phyloP scores from a whole-genome alignment of 495 filamentous ascomycete species.

The Neohortaea acidophila region DNA sequence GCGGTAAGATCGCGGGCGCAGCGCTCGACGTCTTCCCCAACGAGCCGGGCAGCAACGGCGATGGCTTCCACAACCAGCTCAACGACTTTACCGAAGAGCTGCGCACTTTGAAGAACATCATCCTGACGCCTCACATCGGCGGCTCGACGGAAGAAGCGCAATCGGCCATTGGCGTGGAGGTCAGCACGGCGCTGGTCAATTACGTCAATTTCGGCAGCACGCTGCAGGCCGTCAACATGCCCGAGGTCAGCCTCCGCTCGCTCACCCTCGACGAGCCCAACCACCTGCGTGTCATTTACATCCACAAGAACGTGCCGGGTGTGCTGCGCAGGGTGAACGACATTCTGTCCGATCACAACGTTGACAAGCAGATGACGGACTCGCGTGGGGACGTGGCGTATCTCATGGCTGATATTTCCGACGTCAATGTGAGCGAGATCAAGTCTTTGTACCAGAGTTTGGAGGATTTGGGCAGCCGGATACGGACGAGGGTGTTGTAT shows the following conservation, averaged over 20 bases:
- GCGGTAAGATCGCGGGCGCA: conserved; percentile 80
- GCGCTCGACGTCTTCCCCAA: conserved; percentile 92
- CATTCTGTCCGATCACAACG: conserved; percentile 85
- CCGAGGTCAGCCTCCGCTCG: conserved; percentile 76
- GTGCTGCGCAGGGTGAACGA: conserved; percentile 79
- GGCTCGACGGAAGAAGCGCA: conserved; percentile 97
- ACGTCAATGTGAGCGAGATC: conserved; percentile 64
- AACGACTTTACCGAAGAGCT: conserved; percentile 82
- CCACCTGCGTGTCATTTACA: conserved; percentile 79
- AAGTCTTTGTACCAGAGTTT: conserved; percentile 70
- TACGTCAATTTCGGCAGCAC: conserved; percentile 92
- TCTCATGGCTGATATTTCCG: conserved; percentile 92
- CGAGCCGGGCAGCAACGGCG: conserved; percentile 85
- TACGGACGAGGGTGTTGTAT: conserved; percentile 79
- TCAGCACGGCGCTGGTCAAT: conserved; percentile 66
- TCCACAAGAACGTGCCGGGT: conserved; percentile 90
- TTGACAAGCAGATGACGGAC: conserved; percentile 96
- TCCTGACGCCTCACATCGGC: conserved; percentile 91
- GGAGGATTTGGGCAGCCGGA: conserved; percentile 64
- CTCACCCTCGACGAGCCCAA: conserved; percentile 76
- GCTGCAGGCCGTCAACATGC: conserved; percentile 84
- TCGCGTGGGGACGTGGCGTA: conserved; percentile 88
- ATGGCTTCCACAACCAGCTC: conserved; percentile 79
- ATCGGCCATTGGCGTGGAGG: conserved; percentile 88
- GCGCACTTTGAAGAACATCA: conserved; percentile 73